Percentiles rank a stretch among this genome's conserved stretches.
Evolutionary conservation across 2,329 filamentous ascomycete species (phyloP).

Genomic region (Orbilia brochopaga): DNA sequence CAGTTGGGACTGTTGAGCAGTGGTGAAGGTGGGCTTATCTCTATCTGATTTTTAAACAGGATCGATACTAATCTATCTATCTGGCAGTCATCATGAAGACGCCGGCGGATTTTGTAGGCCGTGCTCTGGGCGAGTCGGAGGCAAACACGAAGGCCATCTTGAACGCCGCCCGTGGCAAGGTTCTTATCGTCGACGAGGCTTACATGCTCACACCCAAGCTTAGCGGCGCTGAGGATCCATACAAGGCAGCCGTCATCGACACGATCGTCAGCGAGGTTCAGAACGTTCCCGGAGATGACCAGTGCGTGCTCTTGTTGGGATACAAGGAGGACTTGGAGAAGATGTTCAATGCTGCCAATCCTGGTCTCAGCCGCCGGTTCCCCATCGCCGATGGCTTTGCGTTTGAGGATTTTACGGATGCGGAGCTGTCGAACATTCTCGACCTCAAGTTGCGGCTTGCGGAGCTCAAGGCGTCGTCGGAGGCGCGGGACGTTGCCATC

Average conservation of each 20-base stretch:
- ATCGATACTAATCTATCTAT: conserved; percentile 1
- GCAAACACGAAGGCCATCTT: conserved; percentile 74
- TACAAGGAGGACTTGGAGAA: conserved; percentile 72
- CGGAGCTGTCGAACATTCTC: conserved; percentile 67
- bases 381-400: conserved; percentile 68
- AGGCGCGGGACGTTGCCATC: conserved; percentile 64
- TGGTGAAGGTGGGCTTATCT: conserved; percentile 62
- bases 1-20: conserved; percentile 72
- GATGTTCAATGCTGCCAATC: conserved; percentile 78
- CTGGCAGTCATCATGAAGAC: conserved; percentile 70
- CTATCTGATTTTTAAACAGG: not conserved
- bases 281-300: conserved; percentile 71
- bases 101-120: conserved; percentile 74
- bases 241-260: conserved; percentile 71
- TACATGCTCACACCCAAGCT: conserved; percentile 65
- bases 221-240: conserved; percentile 60
- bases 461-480: conserved; percentile 63
- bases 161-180: conserved; percentile 70
- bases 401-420: conserved; percentile 72
- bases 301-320: conserved; percentile 73
- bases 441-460: conserved; percentile 68
- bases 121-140: conserved; percentile 70
- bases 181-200: conserved; percentile 80
- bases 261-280: conserved; percentile 77
- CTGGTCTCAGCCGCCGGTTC: conserved; percentile 71